Base-by-base conservation (phyloP, 768 basidiomycete genomes). In the Auricularia auricula-judae region DNA sequence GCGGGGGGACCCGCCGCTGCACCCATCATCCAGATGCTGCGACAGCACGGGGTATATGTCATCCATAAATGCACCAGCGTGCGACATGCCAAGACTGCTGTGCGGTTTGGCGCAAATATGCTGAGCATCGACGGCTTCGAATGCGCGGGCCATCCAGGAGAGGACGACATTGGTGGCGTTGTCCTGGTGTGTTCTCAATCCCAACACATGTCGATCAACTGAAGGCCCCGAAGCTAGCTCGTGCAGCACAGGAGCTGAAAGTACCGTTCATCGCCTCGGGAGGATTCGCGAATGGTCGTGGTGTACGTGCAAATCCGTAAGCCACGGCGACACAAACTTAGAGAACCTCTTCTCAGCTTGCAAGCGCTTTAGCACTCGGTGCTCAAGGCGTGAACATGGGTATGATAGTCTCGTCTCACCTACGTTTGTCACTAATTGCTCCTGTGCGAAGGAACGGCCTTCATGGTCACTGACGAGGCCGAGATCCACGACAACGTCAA, bases 21-120 rank as follows among this genome's bases (percentile, higher is more conserved):
- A 10, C 70, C 71, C 2, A 64, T 76, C 3, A 76, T 79, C 70
- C 74, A 75, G 64, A 70, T 73, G 64, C 73, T 76, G 68, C 76
- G 77, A 61, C 65, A 71, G 58, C 67, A 73, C 70, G 47, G 70
- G 43, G 64, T 67, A 3, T 63, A 69, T 65, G 86, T 97, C 12
- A 83, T 97, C 33, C 95, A 97, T 74, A 98, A 97, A 67, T 94
- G 92, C 73, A 93, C 92, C 0, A 86, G 86, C 3, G 85, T 93
- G 65, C 81, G 89, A 59, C 93, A 95, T 74, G 92, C 92, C 3
- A 87, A 91, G 83, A 77, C 82, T 14, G 87, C 93, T 2, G 87
- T 85, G 64, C 82, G 82, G 61, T 79, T 86, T 71, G 92, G 92
- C 2, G 92, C 91, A 16, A 93, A 95, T 74, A 77, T 91, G 35